Conservation (phyloP, 2,329 filamentous ascomycete genomes). For the Aspergillus oerlinghausenensis region DNA sequence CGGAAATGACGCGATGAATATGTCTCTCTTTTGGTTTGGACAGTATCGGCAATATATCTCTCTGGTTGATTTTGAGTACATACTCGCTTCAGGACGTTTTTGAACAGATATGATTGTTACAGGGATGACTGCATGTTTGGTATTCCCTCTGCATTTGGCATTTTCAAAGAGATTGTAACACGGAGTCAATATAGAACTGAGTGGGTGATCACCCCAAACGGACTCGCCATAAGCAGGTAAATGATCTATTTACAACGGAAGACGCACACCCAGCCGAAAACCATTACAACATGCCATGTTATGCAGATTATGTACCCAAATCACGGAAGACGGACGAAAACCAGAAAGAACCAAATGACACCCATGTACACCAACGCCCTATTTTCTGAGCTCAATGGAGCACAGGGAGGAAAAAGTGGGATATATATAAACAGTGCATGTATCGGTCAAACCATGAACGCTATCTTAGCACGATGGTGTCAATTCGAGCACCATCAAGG, state of each 20-base stretch:
- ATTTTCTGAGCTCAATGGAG: conserved; percentile 7
- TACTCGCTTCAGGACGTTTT: not conserved
- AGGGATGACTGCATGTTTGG: not conserved
- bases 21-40: not conserved
- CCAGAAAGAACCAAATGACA: conserved; percentile 2
- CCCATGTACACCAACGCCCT: conserved; percentile 25
- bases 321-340: not conserved
- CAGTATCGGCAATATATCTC: not conserved
- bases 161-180: not conserved
- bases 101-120: not conserved
- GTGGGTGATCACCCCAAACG: not conserved
- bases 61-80: not conserved
- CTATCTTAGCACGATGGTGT: not conserved
- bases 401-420: conserved; percentile 2
- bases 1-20: not conserved
- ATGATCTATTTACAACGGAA: not conserved
- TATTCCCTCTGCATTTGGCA: not conserved
- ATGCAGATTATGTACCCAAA: conserved; percentile 2
- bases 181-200: not conserved
- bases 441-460: conserved; percentile 3
- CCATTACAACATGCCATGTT: not conserved
- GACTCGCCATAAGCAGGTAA: not conserved
- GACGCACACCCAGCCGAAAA: not conserved
- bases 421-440: not conserved
- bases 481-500: not conserved